Evolutionary conservation across 2,329 filamentous ascomycete genomes (phyloP), one percentile per base, ranked within the genome.

Genomic region (Paraphoma sp.): DNA sequence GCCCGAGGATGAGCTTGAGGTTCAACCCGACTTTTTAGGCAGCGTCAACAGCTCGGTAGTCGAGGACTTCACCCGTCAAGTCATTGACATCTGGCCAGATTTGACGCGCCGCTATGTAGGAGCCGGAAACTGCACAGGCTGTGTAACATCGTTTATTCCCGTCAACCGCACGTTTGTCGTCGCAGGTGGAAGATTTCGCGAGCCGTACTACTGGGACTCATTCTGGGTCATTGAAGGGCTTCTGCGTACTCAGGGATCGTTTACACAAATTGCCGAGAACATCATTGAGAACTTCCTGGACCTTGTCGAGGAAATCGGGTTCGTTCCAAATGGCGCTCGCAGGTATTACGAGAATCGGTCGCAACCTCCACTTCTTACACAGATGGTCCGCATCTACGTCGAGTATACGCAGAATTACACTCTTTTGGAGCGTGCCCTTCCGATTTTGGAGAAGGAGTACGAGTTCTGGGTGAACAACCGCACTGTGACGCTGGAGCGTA

Each of bases 171-270:
- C 86, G 3, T 90, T 90, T 66, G 86, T 90, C n/a, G 83, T 90
- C 14, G 87, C 87, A 3, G 87, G 87, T 11, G 87, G 88, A n/a
- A 85, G 88, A 30, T 90, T 90, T 79, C 81, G 87, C 33, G 88
- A 90, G 73, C 83, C 86, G 1, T 90, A 90, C 69, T 90, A 90
- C 72, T 90, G 87, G 87, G 87, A 90, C 71, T 87, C 86, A 31
- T 89, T 84, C 76, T 89, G 86, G 87, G 88, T 89, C 47, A 65
- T 90, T 45, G 84, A 88, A 74, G 88, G 88, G 23, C 79, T 90
- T 23, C 75, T 90, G 33, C 83, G 87, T 45, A 89, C 87, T 0
- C 83, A 86, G 14, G 88, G 87, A 38, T 82, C 83, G 44, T 90
- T 89, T 59, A 83, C 83, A 6, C 74, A 84, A 33, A 88, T 90